Conservation (phyloP, 2,329 filamentous ascomycete species). For the Chrysoporthe cubensis region DNA sequence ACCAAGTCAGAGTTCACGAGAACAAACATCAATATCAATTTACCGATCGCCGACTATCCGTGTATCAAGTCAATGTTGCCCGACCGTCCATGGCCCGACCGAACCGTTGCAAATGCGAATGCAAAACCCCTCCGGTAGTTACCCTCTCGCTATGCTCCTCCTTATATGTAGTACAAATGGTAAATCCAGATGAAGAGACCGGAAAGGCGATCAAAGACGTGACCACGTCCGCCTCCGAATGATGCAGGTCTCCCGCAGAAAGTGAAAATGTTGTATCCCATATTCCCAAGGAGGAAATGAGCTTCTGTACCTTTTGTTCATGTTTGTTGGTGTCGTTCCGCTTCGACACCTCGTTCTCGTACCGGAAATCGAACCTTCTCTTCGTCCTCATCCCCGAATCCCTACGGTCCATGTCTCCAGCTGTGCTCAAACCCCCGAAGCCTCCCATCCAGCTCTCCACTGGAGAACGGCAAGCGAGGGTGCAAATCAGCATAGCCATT, state of each 20-base stretch:
- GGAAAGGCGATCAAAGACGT: not conserved
- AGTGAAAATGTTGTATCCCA: not conserved
- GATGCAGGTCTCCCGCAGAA: not conserved
- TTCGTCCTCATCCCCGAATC: not conserved
- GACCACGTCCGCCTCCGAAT: not conserved
- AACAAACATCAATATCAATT: not conserved
- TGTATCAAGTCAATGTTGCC: slow-evolving; percentile 5
- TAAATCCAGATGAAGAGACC: not conserved
- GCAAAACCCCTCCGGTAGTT: not conserved
- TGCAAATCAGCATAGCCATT: slow-evolving; percentile 10
- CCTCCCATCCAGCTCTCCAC: not conserved
- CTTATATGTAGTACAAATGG: not conserved
- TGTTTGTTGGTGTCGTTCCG: not conserved
- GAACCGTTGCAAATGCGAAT: slow-evolving; percentile 4
- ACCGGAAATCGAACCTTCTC: not conserved
- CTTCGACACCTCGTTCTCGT: not conserved
- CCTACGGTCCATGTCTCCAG: slow-evolving; percentile 2
- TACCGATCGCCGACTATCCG: not conserved
- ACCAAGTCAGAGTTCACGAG: not conserved
- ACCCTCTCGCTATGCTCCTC: not conserved
- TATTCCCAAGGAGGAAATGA: not conserved
- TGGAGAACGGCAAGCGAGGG: slow-evolving; percentile 11
- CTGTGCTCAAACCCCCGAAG: not conserved
- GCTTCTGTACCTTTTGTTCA: not conserved
- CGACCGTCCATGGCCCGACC: not conserved